Conservation (phyloP, 78 protist species). For the Dictyostelium brefeldianum region DNA sequence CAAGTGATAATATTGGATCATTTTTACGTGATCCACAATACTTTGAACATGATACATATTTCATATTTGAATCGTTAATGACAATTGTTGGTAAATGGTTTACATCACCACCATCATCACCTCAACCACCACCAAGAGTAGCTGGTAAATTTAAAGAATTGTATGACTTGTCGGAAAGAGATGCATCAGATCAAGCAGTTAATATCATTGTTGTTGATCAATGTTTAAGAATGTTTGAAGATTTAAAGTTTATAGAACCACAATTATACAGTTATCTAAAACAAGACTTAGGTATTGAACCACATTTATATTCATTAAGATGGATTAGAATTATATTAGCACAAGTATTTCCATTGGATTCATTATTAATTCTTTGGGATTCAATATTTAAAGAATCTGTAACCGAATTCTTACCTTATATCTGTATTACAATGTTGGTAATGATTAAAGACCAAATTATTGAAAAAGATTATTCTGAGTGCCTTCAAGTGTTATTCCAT, state of each 20-base stretch:
- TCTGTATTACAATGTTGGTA: conserved; percentile 83
- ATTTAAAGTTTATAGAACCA: conserved; percentile 36
- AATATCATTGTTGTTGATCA: conserved; percentile 50
- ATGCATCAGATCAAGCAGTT: conserved; percentile 10
- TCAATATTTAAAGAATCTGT: conserved; percentile 71
- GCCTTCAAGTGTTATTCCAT: conserved; percentile 58
- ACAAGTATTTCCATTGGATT: conserved; percentile 85
- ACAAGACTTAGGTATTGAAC: conserved; percentile 63
- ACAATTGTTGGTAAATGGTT: conserved; percentile 53
- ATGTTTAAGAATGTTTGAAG: conserved; percentile 49
- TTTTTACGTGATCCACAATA: conserved; percentile 40
- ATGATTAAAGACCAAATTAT: conserved; percentile 47
- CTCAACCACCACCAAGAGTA: conserved; percentile 22
- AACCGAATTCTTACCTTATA: conserved; percentile 48
- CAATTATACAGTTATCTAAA: conserved; percentile 34
- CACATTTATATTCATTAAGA: conserved; percentile 67
- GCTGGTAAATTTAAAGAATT: conserved; percentile 5
- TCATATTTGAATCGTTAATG: conserved; percentile 64
- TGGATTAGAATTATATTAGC: conserved; percentile 90
- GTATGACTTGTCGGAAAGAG: conserved; percentile 24
- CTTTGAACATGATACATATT: conserved; percentile 62
- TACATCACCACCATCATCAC: conserved; percentile 56
- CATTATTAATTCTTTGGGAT: conserved; percentile 87
- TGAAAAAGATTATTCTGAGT: conserved; percentile 58
- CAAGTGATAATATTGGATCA: neutral